A percentile compares a stretch with the other conserved stretches of the same genome.
Conservation (phyloP, 495 filamentous ascomycete species). For the Pyrenopolyporus hunteri region DNA sequence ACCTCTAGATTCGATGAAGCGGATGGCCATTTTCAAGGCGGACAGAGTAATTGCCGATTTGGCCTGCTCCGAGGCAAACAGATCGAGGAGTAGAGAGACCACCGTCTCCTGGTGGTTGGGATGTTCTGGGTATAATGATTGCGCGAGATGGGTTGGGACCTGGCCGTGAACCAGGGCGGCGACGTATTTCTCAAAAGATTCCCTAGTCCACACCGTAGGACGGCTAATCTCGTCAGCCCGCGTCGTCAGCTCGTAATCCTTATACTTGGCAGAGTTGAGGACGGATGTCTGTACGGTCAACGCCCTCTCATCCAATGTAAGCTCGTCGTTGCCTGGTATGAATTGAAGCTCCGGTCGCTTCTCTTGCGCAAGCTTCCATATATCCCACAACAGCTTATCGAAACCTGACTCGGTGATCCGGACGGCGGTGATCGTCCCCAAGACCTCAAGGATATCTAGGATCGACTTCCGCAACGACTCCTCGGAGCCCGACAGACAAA, state of each 20-base stretch:
- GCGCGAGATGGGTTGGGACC: conserved; percentile 29
- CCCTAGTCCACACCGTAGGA: conserved; percentile 46
- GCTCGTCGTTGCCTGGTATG: conserved; percentile 7
- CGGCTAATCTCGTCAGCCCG: conserved; percentile 42
- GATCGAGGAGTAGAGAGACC: conserved; percentile 32
- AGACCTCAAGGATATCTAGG: conserved; percentile 23
- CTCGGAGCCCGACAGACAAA: conserved; percentile 31
- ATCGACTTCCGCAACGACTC: conserved; percentile 31
- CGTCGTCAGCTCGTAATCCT: conserved; percentile 22
- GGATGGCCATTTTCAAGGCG: conserved; percentile 49
- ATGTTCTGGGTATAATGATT: conserved; percentile 35
- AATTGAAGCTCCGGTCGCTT: conserved; percentile 13
- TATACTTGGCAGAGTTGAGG: conserved; percentile 6
- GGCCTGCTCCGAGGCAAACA: conserved; percentile 39
- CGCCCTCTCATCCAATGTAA: conserved; percentile 17
- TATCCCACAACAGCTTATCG: background rate
- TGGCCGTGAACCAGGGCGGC: conserved; percentile 39
- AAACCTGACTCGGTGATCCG: conserved; percentile 21
- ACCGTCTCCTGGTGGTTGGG: conserved; percentile 39
- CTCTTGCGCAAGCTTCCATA: conserved; percentile 1
- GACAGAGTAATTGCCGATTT: conserved; percentile 33
- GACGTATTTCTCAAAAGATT: conserved; percentile 46
- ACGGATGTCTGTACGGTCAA: conserved; percentile 20
- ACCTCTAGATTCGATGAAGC: conserved; percentile 37
- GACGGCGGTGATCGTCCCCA: conserved; percentile 30